Percentiles rank a stretch among this genome's conserved stretches.
These are phyloP conservation scores for Trichophyton benhamiae DNA, from an alignment of 2,329 filamentous ascomycete genomes.

Conservation along the genomic window DNA sequence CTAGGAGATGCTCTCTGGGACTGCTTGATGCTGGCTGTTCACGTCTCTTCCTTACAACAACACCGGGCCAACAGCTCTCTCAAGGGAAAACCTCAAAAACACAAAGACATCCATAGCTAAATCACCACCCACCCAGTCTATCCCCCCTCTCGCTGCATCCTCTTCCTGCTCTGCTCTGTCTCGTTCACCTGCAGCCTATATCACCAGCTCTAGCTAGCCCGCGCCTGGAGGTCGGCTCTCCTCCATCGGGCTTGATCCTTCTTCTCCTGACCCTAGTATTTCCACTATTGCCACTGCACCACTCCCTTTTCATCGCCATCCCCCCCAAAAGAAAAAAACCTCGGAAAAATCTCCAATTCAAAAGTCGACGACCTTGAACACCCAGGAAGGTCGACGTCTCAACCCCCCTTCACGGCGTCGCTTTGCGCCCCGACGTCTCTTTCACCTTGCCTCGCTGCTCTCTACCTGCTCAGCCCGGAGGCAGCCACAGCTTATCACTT, in stretches of 20 bases:
- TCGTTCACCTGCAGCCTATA: not conserved
- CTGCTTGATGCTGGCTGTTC: slow-evolving; percentile 1
- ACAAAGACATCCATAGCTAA: not conserved
- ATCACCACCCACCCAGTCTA: not conserved
- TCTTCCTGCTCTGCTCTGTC: not conserved
- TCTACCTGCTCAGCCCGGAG: not conserved
- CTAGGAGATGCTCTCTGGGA: not conserved
- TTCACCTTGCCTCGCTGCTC: not conserved
- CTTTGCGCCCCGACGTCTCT: not conserved
- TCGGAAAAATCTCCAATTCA: not conserved
- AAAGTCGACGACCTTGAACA: not conserved
- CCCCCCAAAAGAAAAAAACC: not conserved
- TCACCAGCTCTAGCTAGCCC: not conserved
- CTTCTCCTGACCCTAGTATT: not conserved
- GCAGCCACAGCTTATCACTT: not conserved
- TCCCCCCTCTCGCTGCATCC: not conserved
- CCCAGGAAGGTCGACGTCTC: not conserved
- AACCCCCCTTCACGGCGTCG: not conserved
- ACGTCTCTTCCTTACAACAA: not conserved
- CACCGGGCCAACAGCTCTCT: not conserved
- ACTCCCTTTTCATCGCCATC: not conserved
- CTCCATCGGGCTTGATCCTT: not conserved
- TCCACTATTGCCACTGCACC: slow-evolving; percentile 1
- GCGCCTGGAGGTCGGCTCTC: not conserved
- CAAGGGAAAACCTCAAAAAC: not conserved